phyloP scores from a whole-genome alignment of 768 basidiomycete species.

The Lentinula detonsa region DNA sequence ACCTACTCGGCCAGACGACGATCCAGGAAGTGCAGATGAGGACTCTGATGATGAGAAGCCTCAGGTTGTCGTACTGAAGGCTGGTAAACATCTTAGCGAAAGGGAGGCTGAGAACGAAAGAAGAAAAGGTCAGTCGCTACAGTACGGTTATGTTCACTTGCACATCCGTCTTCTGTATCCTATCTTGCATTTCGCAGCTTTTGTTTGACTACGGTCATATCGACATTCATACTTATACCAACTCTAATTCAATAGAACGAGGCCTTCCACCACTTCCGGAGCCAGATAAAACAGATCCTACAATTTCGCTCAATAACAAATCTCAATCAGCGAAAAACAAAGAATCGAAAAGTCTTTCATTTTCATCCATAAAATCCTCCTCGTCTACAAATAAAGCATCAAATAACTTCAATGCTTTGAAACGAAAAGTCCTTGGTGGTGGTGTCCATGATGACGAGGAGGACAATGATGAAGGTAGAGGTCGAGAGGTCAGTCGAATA shows the following conservation, averaged over 20 bases:
- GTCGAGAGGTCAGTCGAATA: background rate
- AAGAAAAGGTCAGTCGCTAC: constrained; percentile 33
- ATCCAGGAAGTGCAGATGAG: constrained; percentile 47
- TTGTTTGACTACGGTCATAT: background rate
- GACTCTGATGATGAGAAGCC: constrained; percentile 51
- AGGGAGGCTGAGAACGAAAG: constrained; percentile 52
- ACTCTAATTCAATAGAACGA: constrained; percentile 22
- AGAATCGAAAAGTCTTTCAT: constrained; percentile 2
- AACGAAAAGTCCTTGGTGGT: background rate
- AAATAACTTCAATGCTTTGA: background rate
- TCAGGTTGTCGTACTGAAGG: constrained; percentile 23
- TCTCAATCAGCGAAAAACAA: background rate
- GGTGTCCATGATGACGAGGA: background rate
- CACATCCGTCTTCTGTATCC: no score
- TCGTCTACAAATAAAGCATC: background rate
- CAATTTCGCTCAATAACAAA: background rate
- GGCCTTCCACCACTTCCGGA: constrained; percentile 32
- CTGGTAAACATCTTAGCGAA: constrained; percentile 57
- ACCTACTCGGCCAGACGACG: constrained; percentile 36
- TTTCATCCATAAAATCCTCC: constrained; percentile 4
- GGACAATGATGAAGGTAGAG: background rate
- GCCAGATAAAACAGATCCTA: background rate
- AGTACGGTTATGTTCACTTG: background rate
- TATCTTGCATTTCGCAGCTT: background rate
- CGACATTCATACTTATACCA: no score